phyloP scores from a whole-genome alignment of 345 rosid genomes.

The Carallia brachiata region DNA sequence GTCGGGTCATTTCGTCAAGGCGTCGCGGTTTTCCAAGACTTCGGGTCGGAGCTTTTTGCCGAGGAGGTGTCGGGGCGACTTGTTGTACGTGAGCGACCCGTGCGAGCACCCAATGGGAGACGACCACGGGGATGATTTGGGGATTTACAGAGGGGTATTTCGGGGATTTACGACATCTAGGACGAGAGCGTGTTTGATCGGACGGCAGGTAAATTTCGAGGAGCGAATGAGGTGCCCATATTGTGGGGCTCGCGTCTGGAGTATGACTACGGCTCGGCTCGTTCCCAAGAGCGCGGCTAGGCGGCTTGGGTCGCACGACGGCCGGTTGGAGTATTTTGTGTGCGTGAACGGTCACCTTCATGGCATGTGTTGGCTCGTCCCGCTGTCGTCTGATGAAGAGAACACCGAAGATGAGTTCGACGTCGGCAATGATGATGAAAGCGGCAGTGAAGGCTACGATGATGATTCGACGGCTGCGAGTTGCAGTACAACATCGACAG shows the following conservation, averaged over 20 bases:
- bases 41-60: constrained; percentile 73
- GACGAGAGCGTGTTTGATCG: constrained; percentile 56
- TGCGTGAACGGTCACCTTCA: constrained; percentile 83
- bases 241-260: constrained; percentile 88
- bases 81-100: constrained; percentile 72
- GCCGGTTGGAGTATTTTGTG: constrained; percentile 65
- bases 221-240: constrained; percentile 59
- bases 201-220: constrained; percentile 56
- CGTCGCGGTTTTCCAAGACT: constrained; percentile 80
- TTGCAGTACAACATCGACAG: constrained; percentile 36
- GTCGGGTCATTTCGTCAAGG: constrained; percentile 51
- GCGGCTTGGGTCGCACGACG: constrained; percentile 67
- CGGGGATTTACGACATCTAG: constrained; percentile 64
- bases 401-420: constrained; percentile 4
- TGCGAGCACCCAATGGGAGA: constrained; percentile 61
- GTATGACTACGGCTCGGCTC: constrained; percentile 72
- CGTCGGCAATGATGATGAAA: not conserved
- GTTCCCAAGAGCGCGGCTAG: constrained; percentile 68
- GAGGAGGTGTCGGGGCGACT: constrained; percentile 54
- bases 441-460: constrained; percentile 12
- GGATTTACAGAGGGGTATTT: constrained; percentile 73
- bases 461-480: constrained; percentile 17
- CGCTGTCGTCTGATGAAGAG: constrained; percentile 66
- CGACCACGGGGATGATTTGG: constrained; percentile 54
- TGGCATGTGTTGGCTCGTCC: constrained; percentile 74